Conservation (phyloP, 768 basidiomycete genomes). For the Symmetrospora coprosmae region DNA sequence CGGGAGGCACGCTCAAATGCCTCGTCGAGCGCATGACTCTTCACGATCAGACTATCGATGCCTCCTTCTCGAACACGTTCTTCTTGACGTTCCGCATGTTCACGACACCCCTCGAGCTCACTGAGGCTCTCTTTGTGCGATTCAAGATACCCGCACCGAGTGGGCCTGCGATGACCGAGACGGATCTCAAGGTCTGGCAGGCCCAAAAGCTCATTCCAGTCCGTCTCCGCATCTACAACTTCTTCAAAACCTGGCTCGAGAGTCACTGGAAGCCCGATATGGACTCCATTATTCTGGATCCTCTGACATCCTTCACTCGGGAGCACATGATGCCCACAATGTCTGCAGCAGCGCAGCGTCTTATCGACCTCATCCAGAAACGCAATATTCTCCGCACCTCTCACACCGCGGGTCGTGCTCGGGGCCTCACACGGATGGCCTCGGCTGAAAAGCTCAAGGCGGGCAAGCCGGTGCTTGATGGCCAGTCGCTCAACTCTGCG, state of each 20-base stretch:
- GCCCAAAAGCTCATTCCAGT: constrained; percentile 78
- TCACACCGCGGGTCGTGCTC: not conserved
- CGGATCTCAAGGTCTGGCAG: constrained; percentile 61
- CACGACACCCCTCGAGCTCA: constrained; percentile 59
- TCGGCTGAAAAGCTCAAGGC: constrained; percentile 30
- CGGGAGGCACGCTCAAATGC: constrained; percentile 74
- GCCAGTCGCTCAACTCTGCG: constrained; percentile 3
- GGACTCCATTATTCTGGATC: constrained; percentile 50
- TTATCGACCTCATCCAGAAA: constrained; percentile 36
- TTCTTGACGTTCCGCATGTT: constrained; percentile 92
- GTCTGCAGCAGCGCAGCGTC: constrained; percentile 36
- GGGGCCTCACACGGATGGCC: constrained; percentile 19
- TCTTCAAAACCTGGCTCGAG: constrained; percentile 90
- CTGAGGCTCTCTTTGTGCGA: constrained; percentile 60
- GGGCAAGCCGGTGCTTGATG: constrained; percentile 25
- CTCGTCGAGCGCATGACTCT: constrained; percentile 97
- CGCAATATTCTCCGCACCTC: constrained; percentile 9
- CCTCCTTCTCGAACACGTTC: constrained; percentile 74
- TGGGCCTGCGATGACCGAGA: constrained; percentile 41
- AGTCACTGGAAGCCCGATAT: constrained; percentile 65
- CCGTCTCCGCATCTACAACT: constrained; percentile 75
- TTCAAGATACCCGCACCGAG: constrained; percentile 57
- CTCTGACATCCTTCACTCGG: constrained; percentile 34
- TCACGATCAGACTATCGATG: constrained; percentile 76
- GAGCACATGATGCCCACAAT: constrained; percentile 34